These are phyloP conservation scores for Dactylellina leptospora DNA, from an alignment of 2,329 filamentous ascomycete genomes.

Conservation along the genomic window DNA sequence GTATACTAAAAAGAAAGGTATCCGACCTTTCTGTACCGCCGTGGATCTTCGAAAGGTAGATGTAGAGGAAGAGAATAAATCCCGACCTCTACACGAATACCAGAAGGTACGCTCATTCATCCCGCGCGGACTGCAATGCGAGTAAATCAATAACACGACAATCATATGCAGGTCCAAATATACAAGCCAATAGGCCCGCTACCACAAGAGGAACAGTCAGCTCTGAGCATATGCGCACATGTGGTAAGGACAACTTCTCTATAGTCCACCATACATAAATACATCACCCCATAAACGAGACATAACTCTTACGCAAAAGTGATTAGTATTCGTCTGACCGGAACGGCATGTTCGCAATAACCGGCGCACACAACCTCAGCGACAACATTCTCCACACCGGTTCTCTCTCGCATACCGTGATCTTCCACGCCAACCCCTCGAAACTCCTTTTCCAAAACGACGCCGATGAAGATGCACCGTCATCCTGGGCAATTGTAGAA, in stretches of 20 bases:
- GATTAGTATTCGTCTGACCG: slow-evolving; percentile 45
- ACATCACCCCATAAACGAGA: neutral
- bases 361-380: slow-evolving; percentile 41
- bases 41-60: slow-evolving; percentile 49
- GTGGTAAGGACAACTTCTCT: slow-evolving; percentile 29
- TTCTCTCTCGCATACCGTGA: slow-evolving; percentile 48
- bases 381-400: slow-evolving; percentile 46
- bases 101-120: slow-evolving; percentile 19
- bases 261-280: no score
- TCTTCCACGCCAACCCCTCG: slow-evolving; percentile 46
- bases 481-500: slow-evolving; percentile 36
- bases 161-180: slow-evolving; percentile 42
- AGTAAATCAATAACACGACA: no score
- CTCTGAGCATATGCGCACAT: slow-evolving; percentile 47
- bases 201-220: slow-evolving; percentile 26
- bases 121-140: no score
- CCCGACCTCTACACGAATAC: slow-evolving; percentile 38
- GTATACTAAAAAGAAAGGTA: slow-evolving; percentile 25
- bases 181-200: slow-evolving; percentile 40
- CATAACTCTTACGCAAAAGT: neutral
- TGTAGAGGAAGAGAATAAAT: slow-evolving; percentile 39
- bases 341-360: slow-evolving; percentile 49
- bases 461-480: neutral
- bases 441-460: slow-evolving; percentile 33
- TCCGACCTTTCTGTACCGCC: slow-evolving; percentile 12